These are phyloP conservation scores for Luvunga scandens DNA, from an alignment of 345 rosid species.

Conservation along the genomic window DNA sequence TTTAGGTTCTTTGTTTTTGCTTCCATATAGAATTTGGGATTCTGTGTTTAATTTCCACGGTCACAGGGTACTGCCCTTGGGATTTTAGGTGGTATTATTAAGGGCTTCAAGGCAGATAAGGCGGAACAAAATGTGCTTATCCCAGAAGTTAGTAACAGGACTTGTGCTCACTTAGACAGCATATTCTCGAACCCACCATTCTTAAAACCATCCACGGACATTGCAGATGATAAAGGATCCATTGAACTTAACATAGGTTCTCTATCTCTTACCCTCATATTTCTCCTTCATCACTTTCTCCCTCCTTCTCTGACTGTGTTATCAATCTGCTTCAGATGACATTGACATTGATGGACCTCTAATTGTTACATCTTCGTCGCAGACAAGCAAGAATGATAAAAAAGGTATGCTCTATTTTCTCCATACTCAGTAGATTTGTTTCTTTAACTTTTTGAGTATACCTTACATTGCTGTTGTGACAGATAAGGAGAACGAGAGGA, in stretches of 20 bases:
- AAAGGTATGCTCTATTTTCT: slow-evolving; percentile 48
- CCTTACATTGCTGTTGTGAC: slow-evolving; percentile 25
- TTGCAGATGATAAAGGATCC: slow-evolving; percentile 31
- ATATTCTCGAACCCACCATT: slow-evolving; percentile 68
- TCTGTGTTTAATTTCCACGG: slow-evolving; percentile 22
- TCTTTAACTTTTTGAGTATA: neutral
- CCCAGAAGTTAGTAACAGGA: slow-evolving; percentile 32
- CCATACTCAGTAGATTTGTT: neutral
- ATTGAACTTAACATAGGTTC: slow-evolving; percentile 71
- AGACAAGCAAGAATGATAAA: slow-evolving; percentile 36
- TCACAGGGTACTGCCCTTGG: slow-evolving; percentile 53
- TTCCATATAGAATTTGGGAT: neutral
- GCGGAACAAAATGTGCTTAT: slow-evolving; percentile 35
- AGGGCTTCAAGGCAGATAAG: slow-evolving; percentile 54
- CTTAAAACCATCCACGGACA: slow-evolving; percentile 46
- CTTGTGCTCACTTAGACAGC: slow-evolving; percentile 48
- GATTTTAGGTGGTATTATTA: slow-evolving; percentile 47
- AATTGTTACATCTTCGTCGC: slow-evolving; percentile 32
- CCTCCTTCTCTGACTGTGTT: slow-evolving; percentile 16
- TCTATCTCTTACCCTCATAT: slow-evolving; percentile 19
- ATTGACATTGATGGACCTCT: slow-evolving; percentile 63
- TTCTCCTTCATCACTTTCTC: slow-evolving; percentile 7
- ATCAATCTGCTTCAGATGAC: slow-evolving; percentile 56
- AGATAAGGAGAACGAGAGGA: slow-evolving; percentile 55
- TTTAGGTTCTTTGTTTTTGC: slow-evolving; percentile 2